A percentile compares a stretch with the other conserved stretches of the same genome.
Evolutionary conservation across 2,329 filamentous ascomycete species (phyloP).

Genomic region (Knufia petricola): DNA sequence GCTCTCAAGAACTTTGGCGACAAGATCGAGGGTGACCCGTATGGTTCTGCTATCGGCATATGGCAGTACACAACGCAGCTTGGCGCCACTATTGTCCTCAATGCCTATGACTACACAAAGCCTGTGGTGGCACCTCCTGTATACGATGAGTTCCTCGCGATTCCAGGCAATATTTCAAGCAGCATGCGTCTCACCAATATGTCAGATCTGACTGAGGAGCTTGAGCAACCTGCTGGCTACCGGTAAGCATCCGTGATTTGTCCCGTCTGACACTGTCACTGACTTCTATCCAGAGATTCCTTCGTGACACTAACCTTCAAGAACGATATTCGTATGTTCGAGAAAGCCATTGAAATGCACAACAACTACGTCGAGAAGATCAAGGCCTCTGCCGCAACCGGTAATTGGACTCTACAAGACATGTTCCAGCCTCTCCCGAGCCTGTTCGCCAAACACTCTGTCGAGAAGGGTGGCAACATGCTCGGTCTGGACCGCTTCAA

Average conservation of each 20-base stretch:
- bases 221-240: slow-evolving; percentile 16
- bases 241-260: slow-evolving; percentile 1
- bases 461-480: slow-evolving; percentile 30
- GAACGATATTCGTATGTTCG: slow-evolving; percentile 18
- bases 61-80: background rate
- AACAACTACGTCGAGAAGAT: slow-evolving; percentile 14
- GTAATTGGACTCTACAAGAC: slow-evolving; percentile 21
- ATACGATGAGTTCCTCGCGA: background rate
- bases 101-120: background rate
- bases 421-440: slow-evolving; percentile 33
- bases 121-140: background rate
- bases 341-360: slow-evolving; percentile 15
- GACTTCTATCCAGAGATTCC: slow-evolving; percentile 10
- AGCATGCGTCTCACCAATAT: slow-evolving; percentile 16
- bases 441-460: slow-evolving; percentile 27
- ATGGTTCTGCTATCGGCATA: background rate
- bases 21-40: background rate
- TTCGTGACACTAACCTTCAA: slow-evolving; percentile 22
- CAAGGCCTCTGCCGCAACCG: slow-evolving; percentile 12
- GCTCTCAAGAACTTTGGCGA: background rate
- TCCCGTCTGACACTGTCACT: background rate
- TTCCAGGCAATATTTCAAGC: slow-evolving; percentile 13
- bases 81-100: background rate
- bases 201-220: slow-evolving; percentile 18
- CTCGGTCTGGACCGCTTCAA: slow-evolving; percentile 28